These are phyloP conservation scores for Rubus parviflorus DNA, from an alignment of 306 rosid genomes.

Conservation along the genomic window DNA sequence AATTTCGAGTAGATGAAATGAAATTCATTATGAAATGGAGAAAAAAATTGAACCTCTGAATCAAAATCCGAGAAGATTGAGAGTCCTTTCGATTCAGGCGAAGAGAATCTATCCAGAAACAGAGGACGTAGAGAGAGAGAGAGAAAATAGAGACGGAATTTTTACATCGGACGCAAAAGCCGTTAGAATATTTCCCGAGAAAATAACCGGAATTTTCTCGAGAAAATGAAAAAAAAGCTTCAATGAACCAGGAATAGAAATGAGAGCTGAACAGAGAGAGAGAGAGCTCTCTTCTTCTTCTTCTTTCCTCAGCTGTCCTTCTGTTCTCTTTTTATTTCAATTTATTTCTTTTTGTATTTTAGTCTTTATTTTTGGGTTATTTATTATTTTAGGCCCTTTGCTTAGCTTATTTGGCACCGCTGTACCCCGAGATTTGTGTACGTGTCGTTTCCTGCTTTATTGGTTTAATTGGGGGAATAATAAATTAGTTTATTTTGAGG, in stretches of 20 bases:
- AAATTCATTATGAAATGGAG: not conserved
- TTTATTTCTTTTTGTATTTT: not conserved
- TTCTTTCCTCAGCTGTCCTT: not conserved
- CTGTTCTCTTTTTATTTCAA: conserved; percentile 6
- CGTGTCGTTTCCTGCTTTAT: not conserved
- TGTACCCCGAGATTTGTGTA: not conserved
- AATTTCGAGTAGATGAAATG: too few relatives aligned
- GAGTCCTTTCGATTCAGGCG: not conserved
- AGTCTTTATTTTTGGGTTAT: not conserved
- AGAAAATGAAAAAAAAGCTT: not conserved
- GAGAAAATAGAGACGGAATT: not conserved
- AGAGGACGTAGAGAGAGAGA: not conserved
- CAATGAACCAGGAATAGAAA: not conserved
- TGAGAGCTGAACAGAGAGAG: not conserved
- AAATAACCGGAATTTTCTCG: conserved; percentile 15
- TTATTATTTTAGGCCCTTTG: not conserved
- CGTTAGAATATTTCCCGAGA: conserved; percentile 10
- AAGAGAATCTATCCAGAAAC: conserved; percentile 11
- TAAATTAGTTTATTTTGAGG: not conserved
- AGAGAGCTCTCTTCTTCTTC: not conserved
- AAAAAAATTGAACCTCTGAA: not conserved
- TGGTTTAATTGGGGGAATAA: not conserved
- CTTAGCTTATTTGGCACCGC: conserved; percentile 20
- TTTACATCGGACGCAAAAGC: not conserved
- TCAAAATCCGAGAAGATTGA: not conserved